Percentiles rank a stretch among this genome's conserved stretches.
phyloP scores from a whole-genome alignment of 2,329 filamentous ascomycete species.

The Trichothecium roseum region DNA sequence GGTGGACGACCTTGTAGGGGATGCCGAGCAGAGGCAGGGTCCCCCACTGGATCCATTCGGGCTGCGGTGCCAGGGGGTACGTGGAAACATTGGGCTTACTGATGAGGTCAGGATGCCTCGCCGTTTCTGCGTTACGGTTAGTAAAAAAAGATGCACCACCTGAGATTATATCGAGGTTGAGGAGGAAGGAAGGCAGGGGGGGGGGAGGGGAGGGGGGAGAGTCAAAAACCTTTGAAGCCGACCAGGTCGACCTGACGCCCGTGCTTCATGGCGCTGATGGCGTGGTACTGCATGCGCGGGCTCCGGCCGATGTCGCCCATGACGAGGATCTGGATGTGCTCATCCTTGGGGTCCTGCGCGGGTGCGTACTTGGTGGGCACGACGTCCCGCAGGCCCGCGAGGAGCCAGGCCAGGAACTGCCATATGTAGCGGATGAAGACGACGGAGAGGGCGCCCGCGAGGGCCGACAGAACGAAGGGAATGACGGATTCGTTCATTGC shows the following conservation, averaged over 20 bases:
- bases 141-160: too few relatives aligned
- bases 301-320: slow-evolving; percentile 92
- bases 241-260: slow-evolving; percentile 75
- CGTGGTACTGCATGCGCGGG: slow-evolving; percentile 98
- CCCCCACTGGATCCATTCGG: slow-evolving; percentile 54
- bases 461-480: slow-evolving; percentile 21
- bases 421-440: slow-evolving; percentile 16
- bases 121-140: too few relatives aligned
- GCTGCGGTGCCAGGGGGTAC: slow-evolving; percentile 58
- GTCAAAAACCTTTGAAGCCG: slow-evolving; percentile 70
- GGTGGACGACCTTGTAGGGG: slow-evolving; percentile 78
- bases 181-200: too few relatives aligned
- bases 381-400: slow-evolving; percentile 8
- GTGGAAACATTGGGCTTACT: slow-evolving; percentile 60
- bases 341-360: slow-evolving; percentile 22
- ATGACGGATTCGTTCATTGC: not conserved
- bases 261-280: slow-evolving; percentile 77
- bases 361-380: slow-evolving; percentile 25
- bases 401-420: slow-evolving; percentile 11
- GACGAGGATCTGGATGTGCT: slow-evolving; percentile 69
- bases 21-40: slow-evolving; percentile 68
- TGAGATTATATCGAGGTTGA: too few relatives aligned
- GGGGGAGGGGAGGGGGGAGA: too few relatives aligned
- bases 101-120: slow-evolving; percentile 67
- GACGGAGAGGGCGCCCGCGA: slow-evolving; percentile 23